Evolutionary conservation across 805 yeast genomes (phyloP), one percentile per base, ranked within the genome.

Genomic region (Candida ortonii): DNA sequence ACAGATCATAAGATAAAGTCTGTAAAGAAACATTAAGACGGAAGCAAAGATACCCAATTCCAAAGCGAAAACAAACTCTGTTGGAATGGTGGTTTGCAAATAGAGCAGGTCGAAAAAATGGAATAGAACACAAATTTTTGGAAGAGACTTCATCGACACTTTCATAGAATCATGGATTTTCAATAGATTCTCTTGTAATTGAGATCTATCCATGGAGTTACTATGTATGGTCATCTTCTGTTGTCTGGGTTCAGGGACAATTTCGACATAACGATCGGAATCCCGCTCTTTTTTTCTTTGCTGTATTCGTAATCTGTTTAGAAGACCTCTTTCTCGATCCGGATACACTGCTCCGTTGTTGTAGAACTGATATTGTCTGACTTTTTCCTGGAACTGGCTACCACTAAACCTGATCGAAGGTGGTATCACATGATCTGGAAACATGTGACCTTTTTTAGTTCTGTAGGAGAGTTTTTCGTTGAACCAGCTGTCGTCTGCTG

Each of bases 271-370:
- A n/a, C 17, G 23, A 11, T 12, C 18, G 16, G 13, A n/a, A 3
- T 6, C 20, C 7, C 27, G 25, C 3, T 14, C 19, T 22, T 25
- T 24, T 24, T 32, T 28, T 9, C 19, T 28, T 16, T 19, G 25
- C 19, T 31, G 37, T 16, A 36, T 24, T 8, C 32, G 28, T 17
- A 18, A 30, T 11, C 45, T 22, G 22, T 39, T 41, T 18, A 22
- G 25, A 3, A 43, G 29, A 16, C 50, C 50, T 13, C 39, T 28
- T 14, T 38, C 40, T 18, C 38, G 21, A 26, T 44, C 17, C 7
- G 51, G 50, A 18, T 34, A 38, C 8, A 29, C 30, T 6, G 39
- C 47, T 10, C 53, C 53, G 28, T 47, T 47, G 16, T 43, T 34
- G 32, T 45, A 49, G 35, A 34, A 43, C 36, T 43, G 46, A 23